Evolutionary conservation across 305 asterid genomes (phyloP).

Genomic region (Rubia occidens): DNA sequence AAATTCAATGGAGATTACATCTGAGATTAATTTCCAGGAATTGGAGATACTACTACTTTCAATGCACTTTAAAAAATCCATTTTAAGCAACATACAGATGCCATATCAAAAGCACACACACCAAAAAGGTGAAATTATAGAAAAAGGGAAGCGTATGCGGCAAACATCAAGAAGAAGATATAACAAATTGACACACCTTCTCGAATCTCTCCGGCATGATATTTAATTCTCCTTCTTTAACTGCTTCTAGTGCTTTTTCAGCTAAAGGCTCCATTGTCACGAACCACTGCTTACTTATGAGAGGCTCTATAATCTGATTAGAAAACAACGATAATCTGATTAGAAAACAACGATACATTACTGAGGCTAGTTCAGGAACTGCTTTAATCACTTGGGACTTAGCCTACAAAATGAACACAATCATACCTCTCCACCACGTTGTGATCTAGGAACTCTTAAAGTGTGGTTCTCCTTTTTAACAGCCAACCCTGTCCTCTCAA

Average conservation of each 20-base stretch:
- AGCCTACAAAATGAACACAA: constrained; percentile 15
- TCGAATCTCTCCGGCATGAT: constrained; percentile 93
- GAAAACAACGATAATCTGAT: constrained; percentile 43
- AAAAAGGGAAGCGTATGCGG: constrained; percentile 5
- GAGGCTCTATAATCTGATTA: constrained; percentile 85
- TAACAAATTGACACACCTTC: constrained; percentile 42
- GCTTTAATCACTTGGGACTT: constrained; percentile 15
- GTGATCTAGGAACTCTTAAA: constrained; percentile 89
- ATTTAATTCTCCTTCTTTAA: constrained; percentile 73
- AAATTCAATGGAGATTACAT: not conserved
- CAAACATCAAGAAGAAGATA: constrained; percentile 14
- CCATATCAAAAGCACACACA: not conserved
- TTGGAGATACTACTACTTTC: not conserved
- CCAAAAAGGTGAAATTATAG: not conserved
- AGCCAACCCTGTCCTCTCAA: constrained; percentile 86
- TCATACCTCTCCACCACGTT: constrained; percentile 98
- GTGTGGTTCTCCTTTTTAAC: constrained; percentile 82
- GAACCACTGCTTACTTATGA: constrained; percentile 98
- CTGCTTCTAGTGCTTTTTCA: constrained; percentile 87
- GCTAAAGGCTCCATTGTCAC: constrained; percentile 95
- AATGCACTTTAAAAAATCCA: not conserved
- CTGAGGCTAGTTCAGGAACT: constrained; percentile 19
- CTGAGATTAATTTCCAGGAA: not conserved
- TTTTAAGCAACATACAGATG: not conserved
- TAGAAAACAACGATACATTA: constrained; percentile 19